Evolutionary conservation across 169 alveolate species (phyloP), one percentile per base, ranked within the genome.

Genomic region (Theileria luwenshuni): DNA sequence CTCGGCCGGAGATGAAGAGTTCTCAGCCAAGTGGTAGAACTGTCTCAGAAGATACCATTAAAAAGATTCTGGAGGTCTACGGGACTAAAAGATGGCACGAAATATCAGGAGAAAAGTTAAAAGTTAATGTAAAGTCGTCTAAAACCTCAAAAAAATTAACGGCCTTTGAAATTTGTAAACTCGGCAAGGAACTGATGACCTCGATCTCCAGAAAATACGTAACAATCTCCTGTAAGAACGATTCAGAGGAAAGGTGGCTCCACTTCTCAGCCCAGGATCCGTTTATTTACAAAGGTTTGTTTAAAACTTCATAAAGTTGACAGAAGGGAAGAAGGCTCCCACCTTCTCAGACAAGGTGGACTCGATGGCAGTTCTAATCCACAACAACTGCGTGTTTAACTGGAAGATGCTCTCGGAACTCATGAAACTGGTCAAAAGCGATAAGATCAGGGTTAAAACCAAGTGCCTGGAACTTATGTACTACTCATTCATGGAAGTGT

Each of bases 351-450:
- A 79, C 65, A 41, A 71, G 15, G 25, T 79, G 70, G 87, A 79
- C 51, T 47, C 87, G 19, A 69, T 79, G 76, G 81, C 83, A 6
- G 87, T 79, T n/a, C 64, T 79, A 19, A 70, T 75, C 0, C 47
- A 42, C 45, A 75, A 79, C 30, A 47, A 69, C 33, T 64, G 79
- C 41, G 64, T 65, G 17, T 48, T 79, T 21, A 79, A 79, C 59
- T 79, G 76, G 76, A 79, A n/a, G 45, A 62, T 69, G 38, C 17
- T 79, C 42, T n/a, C 70, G 8, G 58, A 27, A 28, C 59, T 79
- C 45, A 41, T 79, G 41, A n/a, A 25, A 21, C 63, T 79, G 69
- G 67, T 68, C 61, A 42, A 65, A 38, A 70, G 35, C 72, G 74
- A 47, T n/a, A 49, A 67, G 19, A 19, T 54, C 35, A 74, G 87